Evolutionary conservation across 371 early-diverging fungal species (phyloP), one percentile per base, ranked within the genome.

Genomic region (Fennellomyces sp.): DNA sequence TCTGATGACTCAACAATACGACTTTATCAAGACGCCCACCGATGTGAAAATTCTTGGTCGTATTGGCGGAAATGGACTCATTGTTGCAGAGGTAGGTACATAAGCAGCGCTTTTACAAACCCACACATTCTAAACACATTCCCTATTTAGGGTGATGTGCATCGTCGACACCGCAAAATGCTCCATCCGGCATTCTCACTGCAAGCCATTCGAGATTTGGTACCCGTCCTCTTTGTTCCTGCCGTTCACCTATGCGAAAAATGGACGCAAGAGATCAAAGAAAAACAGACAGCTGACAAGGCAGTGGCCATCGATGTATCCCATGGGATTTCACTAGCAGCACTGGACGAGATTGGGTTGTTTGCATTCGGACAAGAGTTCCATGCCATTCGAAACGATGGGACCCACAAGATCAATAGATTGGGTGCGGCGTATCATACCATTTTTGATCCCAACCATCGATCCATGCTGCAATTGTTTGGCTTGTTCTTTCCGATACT

Each of bases 151-250:
- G 90, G 88, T 0, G 76, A 70, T 35, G 70, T 51, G 0, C 90
- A 90, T 67, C 75, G 76, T 52, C 80, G 75, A 21, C 90, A 90
- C 61, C 83, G 90, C 47, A 87, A 84, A 48, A 72, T 88, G 76
- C 62, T 88, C 39, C 88, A 88, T 62, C 90, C 90, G 5, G 84
- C 85, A 10, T 90, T 90, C 56, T 66, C 76, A 2, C 66, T 82
- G 23, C 69, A 75, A 38, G 68, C 84, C 10, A 68, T 87, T 45
- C 77, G 78, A 11, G 58, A 64, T 2, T 62, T 84, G 53, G 57
- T 78, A 0, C 87, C 87, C 0, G 48, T 72, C 38, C 71, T 87
- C 60, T 62, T 67, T 4, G 60, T 61, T 3, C 76, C 78, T 2
- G 77, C 63, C 5, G 36, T 66, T 21, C 56, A 56, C 2, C 45